Evolutionary conservation across 73 alveolate genomes (phyloP), one percentile per base, ranked within the genome.

Genomic region (Symbiodinium pilosum): DNA sequence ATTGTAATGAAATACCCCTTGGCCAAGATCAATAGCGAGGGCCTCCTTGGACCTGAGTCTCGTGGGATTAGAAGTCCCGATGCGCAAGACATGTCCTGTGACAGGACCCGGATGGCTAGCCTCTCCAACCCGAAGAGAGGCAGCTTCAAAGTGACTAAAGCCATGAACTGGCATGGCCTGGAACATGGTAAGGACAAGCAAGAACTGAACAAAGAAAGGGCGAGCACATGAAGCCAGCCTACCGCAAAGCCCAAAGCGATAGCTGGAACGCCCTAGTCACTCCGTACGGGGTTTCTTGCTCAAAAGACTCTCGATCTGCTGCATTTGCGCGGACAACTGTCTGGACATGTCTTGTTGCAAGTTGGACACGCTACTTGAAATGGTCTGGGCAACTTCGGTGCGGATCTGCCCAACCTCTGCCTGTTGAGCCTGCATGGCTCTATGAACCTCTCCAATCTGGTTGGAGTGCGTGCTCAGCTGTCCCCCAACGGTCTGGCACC

Each of bases 21-120:
- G 40, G 6, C 84, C 84, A 1, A 36, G 59, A 1, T n/a, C 56
- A 36, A 40, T 7, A 0, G 11, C 2, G 0, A 36, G 30, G 0
- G 24, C 52, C 39, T 86, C 94, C 42, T 86, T 86, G 84, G 14
- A 0, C 0, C 94, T 52, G 4, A 86, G 54, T 0, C 94, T 84
- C 2, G 34, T 8, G 12, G 94, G 94, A 38, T 86, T 86, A 28
- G 94, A 34, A 28, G 68, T 34, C 3, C 84, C 83, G 34, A 86
- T 0, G 24, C 0, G 56, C 0, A 85, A 1, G 39, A 85, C 30
- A n/a, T n/a, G n/a, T n/a, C n/a, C n/a, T 3, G 36, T 4, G 21
- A 0, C 69, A 2, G 84, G 94, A n/a, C 94, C 94, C 32, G 94
- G 94, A 36, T 86, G 21, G 32, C 16, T 43, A 5, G 94, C 94